Percentiles rank a stretch among this genome's conserved stretches.
phyloP scores from a whole-genome alignment of 306 rosid species.

The Begonia loranthoides region DNA sequence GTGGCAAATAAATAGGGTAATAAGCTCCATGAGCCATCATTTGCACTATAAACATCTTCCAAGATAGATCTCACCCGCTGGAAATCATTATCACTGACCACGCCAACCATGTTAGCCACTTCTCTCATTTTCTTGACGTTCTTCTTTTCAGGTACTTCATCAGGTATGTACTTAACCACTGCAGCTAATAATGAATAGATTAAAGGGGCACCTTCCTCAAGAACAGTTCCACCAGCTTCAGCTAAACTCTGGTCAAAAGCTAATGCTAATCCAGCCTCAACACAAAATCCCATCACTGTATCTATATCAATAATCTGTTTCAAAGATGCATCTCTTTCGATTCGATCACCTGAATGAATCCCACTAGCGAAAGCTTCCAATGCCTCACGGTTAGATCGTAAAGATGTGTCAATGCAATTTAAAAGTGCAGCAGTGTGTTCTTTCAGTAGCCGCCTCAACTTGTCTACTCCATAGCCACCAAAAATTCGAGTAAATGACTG shows the following conservation, averaged over 20 bases:
- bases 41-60: conserved; percentile 90
- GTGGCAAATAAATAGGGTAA: conserved; percentile 87
- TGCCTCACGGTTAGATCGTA: conserved; percentile 79
- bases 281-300: conserved; percentile 77
- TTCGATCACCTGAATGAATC: conserved; percentile 79
- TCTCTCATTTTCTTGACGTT: conserved; percentile 66
- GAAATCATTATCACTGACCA: conserved; percentile 63
- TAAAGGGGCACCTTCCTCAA: conserved; percentile 79
- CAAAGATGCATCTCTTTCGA: conserved; percentile 73
- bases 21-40: conserved; percentile 94
- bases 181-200: conserved; percentile 71
- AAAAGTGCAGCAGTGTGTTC: conserved; percentile 98
- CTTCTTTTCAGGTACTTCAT: conserved; percentile 69
- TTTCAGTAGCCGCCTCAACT: conserved; percentile 83
- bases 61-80: conserved; percentile 88
- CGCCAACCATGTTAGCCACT: conserved; percentile 75
- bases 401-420: conserved; percentile 85
- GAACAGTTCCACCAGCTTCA: conserved; percentile 87
- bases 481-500: conserved; percentile 81
- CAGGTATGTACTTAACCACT: conserved; percentile 71
- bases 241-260: conserved; percentile 73
- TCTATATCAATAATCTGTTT: conserved; percentile 86
- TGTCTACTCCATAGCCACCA: conserved; percentile 97
- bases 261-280: conserved; percentile 83
- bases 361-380: conserved; percentile 77